Percentiles rank a stretch among this genome's conserved stretches.
These are phyloP conservation scores for Claviceps sp. DNA, from an alignment of 2,329 filamentous ascomycete species.

Conservation along the genomic window DNA sequence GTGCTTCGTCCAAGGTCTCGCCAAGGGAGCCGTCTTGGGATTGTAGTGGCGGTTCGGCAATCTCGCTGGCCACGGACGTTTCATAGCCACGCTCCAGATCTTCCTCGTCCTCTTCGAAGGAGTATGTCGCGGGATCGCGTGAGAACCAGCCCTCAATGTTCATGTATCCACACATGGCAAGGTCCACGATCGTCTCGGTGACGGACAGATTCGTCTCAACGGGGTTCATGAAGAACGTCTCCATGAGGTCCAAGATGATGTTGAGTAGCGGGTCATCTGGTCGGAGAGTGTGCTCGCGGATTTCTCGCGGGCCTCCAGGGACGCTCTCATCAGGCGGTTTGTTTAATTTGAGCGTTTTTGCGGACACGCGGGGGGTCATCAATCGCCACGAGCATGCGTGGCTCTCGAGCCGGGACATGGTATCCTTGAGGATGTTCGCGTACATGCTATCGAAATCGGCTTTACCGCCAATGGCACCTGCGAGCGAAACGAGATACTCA, in stretches of 20 bases:
- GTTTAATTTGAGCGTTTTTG: slow-evolving; percentile 43
- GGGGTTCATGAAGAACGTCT: slow-evolving; percentile 77
- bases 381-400: slow-evolving; percentile 60
- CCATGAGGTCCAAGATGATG: slow-evolving; percentile 56
- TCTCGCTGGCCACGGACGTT: slow-evolving; percentile 5
- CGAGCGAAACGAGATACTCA: slow-evolving; percentile 55
- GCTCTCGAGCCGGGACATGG: slow-evolving; percentile 52
- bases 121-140: slow-evolving; percentile 52
- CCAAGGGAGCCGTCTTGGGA: background rate
- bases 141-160: slow-evolving; percentile 84
- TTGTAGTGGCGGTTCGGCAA: background rate
- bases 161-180: slow-evolving; percentile 75
- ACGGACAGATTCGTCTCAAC: slow-evolving; percentile 83
- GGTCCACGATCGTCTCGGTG: slow-evolving; percentile 68
- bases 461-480: slow-evolving; percentile 53
- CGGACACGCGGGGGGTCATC: slow-evolving; percentile 47
- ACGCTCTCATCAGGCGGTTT: slow-evolving; percentile 35
- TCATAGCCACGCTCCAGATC: slow-evolving; percentile 8
- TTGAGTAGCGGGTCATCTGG: slow-evolving; percentile 49
- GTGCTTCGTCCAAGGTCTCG: slow-evolving; percentile 12
- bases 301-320: slow-evolving; percentile 47
- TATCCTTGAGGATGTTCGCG: slow-evolving; percentile 58
- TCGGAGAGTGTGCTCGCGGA: slow-evolving; percentile 46
- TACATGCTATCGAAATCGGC: slow-evolving; percentile 62
- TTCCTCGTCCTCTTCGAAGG: slow-evolving; percentile 29